A percentile compares a stretch with the other conserved stretches of the same genome.
Conservation (phyloP, 1,139 yeast species). For the Geotrichum bryndzae region DNA sequence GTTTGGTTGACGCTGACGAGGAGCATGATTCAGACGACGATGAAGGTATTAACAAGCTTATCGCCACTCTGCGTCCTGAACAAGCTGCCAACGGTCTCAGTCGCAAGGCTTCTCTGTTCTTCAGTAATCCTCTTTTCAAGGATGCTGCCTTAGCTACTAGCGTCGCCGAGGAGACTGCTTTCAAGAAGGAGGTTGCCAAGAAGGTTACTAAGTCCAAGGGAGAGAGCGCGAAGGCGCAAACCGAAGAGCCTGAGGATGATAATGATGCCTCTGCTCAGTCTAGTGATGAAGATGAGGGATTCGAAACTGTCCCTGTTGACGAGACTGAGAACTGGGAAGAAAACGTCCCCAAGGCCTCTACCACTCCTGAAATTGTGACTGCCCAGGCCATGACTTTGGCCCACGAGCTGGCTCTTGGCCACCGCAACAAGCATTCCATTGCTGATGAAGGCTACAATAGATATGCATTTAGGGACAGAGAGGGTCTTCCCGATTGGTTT, state of each 20-base stretch:
- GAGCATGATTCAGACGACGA: slow-evolving; percentile 53
- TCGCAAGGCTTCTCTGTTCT: slow-evolving; percentile 66
- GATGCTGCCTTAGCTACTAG: slow-evolving; percentile 47
- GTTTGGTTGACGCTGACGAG: slow-evolving; percentile 21
- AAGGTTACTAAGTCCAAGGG: slow-evolving; percentile 5
- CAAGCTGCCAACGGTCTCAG: slow-evolving; percentile 52
- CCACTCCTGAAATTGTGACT: slow-evolving; percentile 70
- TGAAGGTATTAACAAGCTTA: slow-evolving; percentile 58
- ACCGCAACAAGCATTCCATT: slow-evolving; percentile 73
- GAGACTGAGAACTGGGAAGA: slow-evolving; percentile 36
- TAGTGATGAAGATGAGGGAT: slow-evolving; percentile 35
- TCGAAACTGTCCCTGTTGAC: slow-evolving; percentile 30
- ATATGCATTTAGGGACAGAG: slow-evolving; percentile 85
- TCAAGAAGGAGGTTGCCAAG: slow-evolving; percentile 8
- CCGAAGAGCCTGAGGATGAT: slow-evolving; percentile 29
- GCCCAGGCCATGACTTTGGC: slow-evolving; percentile 98
- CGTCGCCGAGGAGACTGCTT: slow-evolving; percentile 30
- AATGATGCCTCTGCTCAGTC: slow-evolving; percentile 30
- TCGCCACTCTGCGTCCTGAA: slow-evolving; percentile 49
- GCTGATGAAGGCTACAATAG: slow-evolving; percentile 88
- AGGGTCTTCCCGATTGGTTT: slow-evolving; percentile 93
- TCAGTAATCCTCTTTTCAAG: slow-evolving; percentile 71
- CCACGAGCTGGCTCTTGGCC: slow-evolving; percentile 89
- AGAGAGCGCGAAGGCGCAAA: slow-evolving; percentile 3
- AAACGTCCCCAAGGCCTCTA: slow-evolving; percentile 34